Conservation (phyloP, 495 filamentous ascomycete species). For the Neurospora sp. region DNA sequence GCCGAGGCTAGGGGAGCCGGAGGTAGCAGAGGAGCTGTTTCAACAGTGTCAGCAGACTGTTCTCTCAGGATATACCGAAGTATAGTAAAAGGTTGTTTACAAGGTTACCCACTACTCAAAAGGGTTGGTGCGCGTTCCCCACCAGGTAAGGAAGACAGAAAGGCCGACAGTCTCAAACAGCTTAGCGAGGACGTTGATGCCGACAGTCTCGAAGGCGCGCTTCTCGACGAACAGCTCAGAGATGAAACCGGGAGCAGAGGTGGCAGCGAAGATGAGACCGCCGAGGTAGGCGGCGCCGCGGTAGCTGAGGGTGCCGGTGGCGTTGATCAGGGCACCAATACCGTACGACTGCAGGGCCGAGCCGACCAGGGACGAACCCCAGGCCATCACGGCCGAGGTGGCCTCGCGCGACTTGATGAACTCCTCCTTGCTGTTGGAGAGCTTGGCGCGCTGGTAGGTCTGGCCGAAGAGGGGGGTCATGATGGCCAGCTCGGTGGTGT, state of each 20-base stretch:
- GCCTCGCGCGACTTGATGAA: slow-evolving; percentile 91
- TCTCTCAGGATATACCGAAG: background rate
- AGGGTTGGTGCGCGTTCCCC: slow-evolving; percentile 87
- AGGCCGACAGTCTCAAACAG: slow-evolving; percentile 90
- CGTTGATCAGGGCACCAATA: slow-evolving; percentile 89
- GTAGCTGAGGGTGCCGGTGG: slow-evolving; percentile 86
- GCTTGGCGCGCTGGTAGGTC: slow-evolving; percentile 87
- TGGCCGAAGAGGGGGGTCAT: slow-evolving; percentile 87
- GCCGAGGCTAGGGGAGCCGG: slow-evolving; percentile 1
- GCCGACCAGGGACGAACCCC: slow-evolving; percentile 82
- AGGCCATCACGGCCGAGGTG: slow-evolving; percentile 73
- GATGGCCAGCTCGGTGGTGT: slow-evolving; percentile 54
- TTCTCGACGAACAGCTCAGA: slow-evolving; percentile 83
- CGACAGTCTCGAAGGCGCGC: slow-evolving; percentile 79
- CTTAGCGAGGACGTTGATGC: slow-evolving; percentile 70
- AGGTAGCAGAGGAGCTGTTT: background rate
- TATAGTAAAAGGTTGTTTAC: background rate
- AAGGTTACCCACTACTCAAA: slow-evolving; percentile 44
- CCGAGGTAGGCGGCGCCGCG: slow-evolving; percentile 96
- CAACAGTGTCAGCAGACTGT: background rate
- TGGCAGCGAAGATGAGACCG: slow-evolving; percentile 82
- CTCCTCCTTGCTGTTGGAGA: slow-evolving; percentile 90
- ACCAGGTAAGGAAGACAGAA: slow-evolving; percentile 87
- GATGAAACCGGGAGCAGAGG: slow-evolving; percentile 79
- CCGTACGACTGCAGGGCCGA: slow-evolving; percentile 89